phyloP scores from a whole-genome alignment of 345 rosid genomes.

The Salix koriyanagi region DNA sequence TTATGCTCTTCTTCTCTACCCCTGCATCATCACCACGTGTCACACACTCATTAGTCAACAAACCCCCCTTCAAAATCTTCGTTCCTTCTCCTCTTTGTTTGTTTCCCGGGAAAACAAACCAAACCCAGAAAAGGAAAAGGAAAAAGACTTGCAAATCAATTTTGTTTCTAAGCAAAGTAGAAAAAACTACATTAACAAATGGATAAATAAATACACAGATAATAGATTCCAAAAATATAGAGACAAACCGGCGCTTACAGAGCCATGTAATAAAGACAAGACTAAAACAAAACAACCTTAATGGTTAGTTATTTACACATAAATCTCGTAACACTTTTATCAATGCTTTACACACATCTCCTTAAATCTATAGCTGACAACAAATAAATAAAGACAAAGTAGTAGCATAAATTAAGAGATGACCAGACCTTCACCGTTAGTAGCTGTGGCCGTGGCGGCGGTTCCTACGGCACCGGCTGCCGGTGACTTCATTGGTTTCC shows the following conservation, averaged over 20 bases:
- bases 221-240: not conserved
- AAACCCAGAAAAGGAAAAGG: conserved; percentile 1
- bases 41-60: conserved; percentile 14
- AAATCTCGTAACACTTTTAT: not conserved
- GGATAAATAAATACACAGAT: not conserved
- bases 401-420: not conserved
- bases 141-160: not conserved
- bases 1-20: conserved; percentile 54
- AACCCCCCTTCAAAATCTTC: not conserved
- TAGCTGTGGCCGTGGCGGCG: conserved; percentile 9
- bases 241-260: not conserved
- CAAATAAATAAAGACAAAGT: not conserved
- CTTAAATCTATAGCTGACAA: not conserved
- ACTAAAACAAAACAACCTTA: not conserved
- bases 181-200: not conserved
- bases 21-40: conserved; percentile 31
- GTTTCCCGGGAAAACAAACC: conserved; percentile 11
- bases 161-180: not conserved
- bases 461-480: conserved; percentile 35
- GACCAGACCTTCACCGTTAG: conserved; percentile 37
- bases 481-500: conserved; percentile 39
- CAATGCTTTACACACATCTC: not conserved
- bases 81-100: not conserved
- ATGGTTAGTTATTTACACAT: not conserved
- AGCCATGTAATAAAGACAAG: not conserved